Conservation (phyloP, 2,329 filamentous ascomycete genomes). For the Coniochaeta pulveracea region DNA sequence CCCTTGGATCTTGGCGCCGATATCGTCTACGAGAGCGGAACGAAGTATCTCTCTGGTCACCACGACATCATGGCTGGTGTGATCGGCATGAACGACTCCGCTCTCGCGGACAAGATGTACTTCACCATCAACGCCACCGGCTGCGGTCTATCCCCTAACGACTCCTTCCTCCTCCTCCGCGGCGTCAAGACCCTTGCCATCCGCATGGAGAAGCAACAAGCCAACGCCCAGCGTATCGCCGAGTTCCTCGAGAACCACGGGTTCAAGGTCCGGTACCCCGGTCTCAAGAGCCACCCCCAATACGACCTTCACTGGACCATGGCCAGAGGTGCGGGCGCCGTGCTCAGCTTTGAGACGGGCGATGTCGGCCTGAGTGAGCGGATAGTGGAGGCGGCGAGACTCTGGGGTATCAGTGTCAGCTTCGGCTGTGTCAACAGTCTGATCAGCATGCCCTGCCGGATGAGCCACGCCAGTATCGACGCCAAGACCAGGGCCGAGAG, state of each 20-base stretch:
- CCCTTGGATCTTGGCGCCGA: constrained; percentile 91
- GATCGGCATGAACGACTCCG: constrained; percentile 75
- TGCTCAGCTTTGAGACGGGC: constrained; percentile 92
- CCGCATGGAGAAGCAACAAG: constrained; percentile 97
- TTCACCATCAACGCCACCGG: constrained; percentile 97
- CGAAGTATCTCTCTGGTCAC: constrained; percentile 94
- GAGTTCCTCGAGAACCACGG: constrained; percentile 84
- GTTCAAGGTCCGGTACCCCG: constrained; percentile 92
- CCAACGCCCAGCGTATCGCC: constrained; percentile 82
- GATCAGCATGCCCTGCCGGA: constrained; percentile 98
- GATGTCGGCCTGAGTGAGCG: constrained; percentile 73
- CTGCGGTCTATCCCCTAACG: constrained; percentile 87
- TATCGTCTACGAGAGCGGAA: constrained; percentile 94
- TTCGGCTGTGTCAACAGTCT: constrained; percentile 97
- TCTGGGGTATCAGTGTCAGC: constrained; percentile 94
- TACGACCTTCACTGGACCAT: constrained; percentile 95
- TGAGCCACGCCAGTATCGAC: constrained; percentile 98
- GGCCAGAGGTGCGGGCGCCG: constrained; percentile 86
- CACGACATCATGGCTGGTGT: constrained; percentile 99
- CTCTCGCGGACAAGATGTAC: constrained; percentile 79
- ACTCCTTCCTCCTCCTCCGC: constrained; percentile 89
- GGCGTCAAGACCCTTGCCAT: constrained; percentile 95
- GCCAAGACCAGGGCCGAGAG: constrained; percentile 82
- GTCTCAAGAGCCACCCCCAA: constrained; percentile 87
- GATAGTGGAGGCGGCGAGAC: constrained; percentile 82